These are phyloP conservation scores for Cyclotella distinguenda DNA, from an alignment of 108 stramenopile species.

Conservation along the genomic window DNA sequence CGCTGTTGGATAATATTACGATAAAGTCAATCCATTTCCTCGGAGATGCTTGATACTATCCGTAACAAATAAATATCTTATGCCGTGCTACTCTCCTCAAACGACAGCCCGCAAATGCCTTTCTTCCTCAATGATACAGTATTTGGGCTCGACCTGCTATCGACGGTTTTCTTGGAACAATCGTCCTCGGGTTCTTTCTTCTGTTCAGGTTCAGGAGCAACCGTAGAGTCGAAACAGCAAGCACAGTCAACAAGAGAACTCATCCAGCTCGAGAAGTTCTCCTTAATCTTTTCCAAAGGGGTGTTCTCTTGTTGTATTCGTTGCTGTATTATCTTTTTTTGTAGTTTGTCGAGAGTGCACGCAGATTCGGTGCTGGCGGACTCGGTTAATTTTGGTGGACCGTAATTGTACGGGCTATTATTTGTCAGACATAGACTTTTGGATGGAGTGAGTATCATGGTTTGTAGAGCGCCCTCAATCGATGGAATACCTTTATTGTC, in stretches of 20 bases:
- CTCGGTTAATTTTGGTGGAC: background rate
- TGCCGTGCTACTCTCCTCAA: conserved; percentile 32
- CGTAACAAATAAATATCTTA: too few relatives aligned
- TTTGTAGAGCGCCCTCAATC: conserved; percentile 2
- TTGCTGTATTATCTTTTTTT: conserved; percentile 35
- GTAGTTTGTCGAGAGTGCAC: conserved; percentile 35
- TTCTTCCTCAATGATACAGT: conserved; percentile 11
- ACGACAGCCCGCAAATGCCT: conserved; percentile 32
- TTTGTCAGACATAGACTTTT: too few relatives aligned
- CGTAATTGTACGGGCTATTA: background rate
- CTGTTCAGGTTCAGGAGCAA: conserved; percentile 12
- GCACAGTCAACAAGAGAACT: conserved; percentile 42
- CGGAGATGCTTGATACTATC: too few relatives aligned
- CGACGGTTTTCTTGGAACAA: background rate
- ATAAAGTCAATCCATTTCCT: too few relatives aligned
- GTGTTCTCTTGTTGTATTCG: conserved; percentile 27
- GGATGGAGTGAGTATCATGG: conserved; percentile 18
- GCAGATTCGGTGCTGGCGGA: conserved; percentile 4
- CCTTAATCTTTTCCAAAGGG: conserved; percentile 22
- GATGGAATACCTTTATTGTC: background rate
- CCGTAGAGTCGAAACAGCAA: conserved; percentile 34
- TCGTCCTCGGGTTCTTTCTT: background rate
- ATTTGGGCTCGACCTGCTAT: conserved; percentile 4
- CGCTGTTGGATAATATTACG: too few relatives aligned
- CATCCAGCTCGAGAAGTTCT: conserved; percentile 27